Evolutionary conservation across 2,329 filamentous ascomycete genomes (phyloP).

Genomic region (Cercospora zeina): DNA sequence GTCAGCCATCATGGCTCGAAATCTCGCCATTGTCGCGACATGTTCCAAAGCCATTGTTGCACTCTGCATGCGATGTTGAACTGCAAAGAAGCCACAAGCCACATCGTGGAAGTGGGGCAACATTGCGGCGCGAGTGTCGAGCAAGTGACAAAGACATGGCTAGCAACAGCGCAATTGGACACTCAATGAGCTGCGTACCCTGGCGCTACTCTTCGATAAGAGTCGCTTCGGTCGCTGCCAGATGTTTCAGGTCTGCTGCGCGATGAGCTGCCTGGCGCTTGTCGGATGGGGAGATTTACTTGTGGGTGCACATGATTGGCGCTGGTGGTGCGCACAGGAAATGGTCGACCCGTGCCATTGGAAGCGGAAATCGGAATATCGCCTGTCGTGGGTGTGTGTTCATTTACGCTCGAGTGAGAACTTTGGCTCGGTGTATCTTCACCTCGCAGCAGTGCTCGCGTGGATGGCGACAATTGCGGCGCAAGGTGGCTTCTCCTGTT

Average conservation of each 20-base stretch:
- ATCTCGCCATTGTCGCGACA: background rate
- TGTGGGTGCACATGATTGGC: conserved; percentile 35
- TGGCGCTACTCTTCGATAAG: conserved; percentile 32
- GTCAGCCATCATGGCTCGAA: background rate
- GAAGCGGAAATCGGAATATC: conserved; percentile 38
- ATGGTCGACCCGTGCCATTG: conserved; percentile 40
- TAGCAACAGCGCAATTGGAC: background rate
- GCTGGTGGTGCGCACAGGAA: conserved; percentile 48
- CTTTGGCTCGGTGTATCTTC: conserved; percentile 35
- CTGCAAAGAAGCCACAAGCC: background rate
- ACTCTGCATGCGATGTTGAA: background rate
- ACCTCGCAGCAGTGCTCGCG: conserved; percentile 69
- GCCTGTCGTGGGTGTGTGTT: conserved; percentile 36
- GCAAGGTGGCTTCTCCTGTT: conserved; percentile 93
- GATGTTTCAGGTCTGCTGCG: conserved; percentile 34
- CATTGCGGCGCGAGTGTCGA: background rate
- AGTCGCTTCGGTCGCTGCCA: conserved; percentile 34
- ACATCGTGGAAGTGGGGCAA: background rate
- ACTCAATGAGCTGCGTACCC: conserved; percentile 28
- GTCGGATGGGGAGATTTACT: conserved; percentile 51
- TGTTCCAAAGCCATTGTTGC: background rate
- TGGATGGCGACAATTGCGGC: conserved; percentile 74
- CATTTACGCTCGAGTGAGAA: conserved; percentile 24
- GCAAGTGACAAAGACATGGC: background rate
- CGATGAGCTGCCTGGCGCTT: conserved; percentile 37